Evolutionary conservation across 202 grass and related monocot genomes (phyloP).

Genomic region (Setaria italica): DNA sequence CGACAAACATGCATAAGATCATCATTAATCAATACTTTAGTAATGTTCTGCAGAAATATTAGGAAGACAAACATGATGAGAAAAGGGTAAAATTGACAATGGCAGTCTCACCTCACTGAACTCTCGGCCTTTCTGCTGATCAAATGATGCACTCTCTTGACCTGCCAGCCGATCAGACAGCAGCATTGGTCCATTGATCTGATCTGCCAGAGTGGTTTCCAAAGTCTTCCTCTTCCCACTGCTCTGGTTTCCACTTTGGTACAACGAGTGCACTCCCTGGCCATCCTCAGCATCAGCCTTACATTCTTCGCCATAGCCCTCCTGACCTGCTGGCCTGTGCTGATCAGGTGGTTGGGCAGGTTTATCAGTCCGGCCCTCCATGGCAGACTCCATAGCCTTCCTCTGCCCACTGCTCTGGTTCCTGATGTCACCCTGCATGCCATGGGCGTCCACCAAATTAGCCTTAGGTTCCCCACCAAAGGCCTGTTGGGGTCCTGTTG

Average conservation of each 20-base stretch:
- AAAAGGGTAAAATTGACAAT: not conserved
- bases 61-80: not conserved
- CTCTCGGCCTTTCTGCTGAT: conserved; percentile 24
- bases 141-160: not conserved
- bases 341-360: not conserved
- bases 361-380: not conserved
- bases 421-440: not conserved
- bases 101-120: conserved; percentile 16
- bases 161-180: not conserved
- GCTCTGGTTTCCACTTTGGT: not conserved
- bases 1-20: not conserved
- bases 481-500: not conserved
- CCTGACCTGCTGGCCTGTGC: not conserved
- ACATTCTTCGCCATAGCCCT: not conserved
- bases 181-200: not conserved
- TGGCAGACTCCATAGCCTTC: not conserved
- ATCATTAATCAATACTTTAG: not conserved
- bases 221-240: not conserved
- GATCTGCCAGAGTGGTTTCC: not conserved
- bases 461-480: not conserved
- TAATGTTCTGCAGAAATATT: not conserved
- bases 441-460: not conserved
- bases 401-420: not conserved
- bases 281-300: not conserved
- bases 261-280: not conserved